Base-by-base conservation (phyloP, 805 yeast species). In the Saccharomycopsis sp. region DNA sequence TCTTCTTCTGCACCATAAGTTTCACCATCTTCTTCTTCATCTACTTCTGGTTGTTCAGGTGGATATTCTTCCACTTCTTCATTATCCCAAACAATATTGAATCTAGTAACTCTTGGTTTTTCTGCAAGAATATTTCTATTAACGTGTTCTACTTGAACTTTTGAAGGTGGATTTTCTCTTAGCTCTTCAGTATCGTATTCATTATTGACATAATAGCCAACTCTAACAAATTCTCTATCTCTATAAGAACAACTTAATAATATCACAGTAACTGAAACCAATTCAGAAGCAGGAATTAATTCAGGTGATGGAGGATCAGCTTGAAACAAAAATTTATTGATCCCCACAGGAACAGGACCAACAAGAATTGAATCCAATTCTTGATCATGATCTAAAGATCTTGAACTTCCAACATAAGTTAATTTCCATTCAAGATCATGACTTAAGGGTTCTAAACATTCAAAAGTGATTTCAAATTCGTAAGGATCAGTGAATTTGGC, bases 301-400 rank as follows among this genome's bases (percentile, higher is more conserved):
- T 89, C 97, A 0, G 96, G 94, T 1, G 89, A 77, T 1, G 99
- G 99, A 0, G 99, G 95, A 53, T 94, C 97, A 0, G 97, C 96
- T 15, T 84, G 76, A 58, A 92, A 82, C 9, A 88, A 70, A 53
- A 92, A 92, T 60, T 89, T 87, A 57, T 92, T 92, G 31, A 89
- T 77, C 1, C 99, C 99, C 2, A 92, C 95, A 0, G 98, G 99
- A 2, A 92, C 95, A 0, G 99, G 99, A 0, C 99, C 99, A 3
- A 92, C 99, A n/a, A 92, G 64, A 29, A 92, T 77, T 1, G 96
- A 87, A 56, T 92, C 99, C 41, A 92, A 66, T 57, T 88, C 96
- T 61, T 92, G 99, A 59, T 92, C 99, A 52, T 92, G 96, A 49
- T 92, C 96, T 38, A 86, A 59, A 29, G 96, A 86, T 36, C 94